Percentiles rank a stretch among this genome's conserved stretches.
These are phyloP conservation scores for Bretschneidera sinensis DNA, from an alignment of 345 rosid species.

Conservation along the genomic window DNA sequence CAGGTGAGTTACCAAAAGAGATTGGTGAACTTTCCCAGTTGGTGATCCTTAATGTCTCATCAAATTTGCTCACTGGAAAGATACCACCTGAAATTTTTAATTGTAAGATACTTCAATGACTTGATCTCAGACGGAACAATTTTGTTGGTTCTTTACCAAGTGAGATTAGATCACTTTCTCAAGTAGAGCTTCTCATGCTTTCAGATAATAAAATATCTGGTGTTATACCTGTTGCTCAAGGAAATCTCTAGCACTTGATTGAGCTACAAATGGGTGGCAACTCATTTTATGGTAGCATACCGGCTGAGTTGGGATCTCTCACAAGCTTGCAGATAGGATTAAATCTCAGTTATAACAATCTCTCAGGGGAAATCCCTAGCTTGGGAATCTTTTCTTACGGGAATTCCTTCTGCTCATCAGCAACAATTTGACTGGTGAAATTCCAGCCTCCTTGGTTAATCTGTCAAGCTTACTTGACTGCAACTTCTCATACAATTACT, in stretches of 20 bases:
- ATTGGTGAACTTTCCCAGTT: slow-evolving; percentile 61
- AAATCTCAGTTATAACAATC: slow-evolving; percentile 81
- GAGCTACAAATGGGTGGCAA: slow-evolving; percentile 92
- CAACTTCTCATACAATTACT: slow-evolving; percentile 77
- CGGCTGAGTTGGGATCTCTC: slow-evolving; percentile 56
- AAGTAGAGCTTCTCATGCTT: slow-evolving; percentile 82
- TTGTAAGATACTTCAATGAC: slow-evolving; percentile 78
- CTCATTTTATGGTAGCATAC: slow-evolving; percentile 53
- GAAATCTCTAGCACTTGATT: slow-evolving; percentile 59
- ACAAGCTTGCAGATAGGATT: slow-evolving; percentile 78
- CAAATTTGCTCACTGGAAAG: slow-evolving; percentile 60
- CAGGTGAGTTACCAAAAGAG: slow-evolving; percentile 64
- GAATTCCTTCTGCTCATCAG: slow-evolving; percentile 66
- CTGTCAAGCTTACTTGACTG: slow-evolving; percentile 70
- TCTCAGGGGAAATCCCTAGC: slow-evolving; percentile 73
- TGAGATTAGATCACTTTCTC: slow-evolving; percentile 58
- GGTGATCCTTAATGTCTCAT: slow-evolving; percentile 70
- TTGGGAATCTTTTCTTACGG: slow-evolving; percentile 60
- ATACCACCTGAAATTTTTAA: slow-evolving; percentile 63
- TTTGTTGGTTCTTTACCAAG: slow-evolving; percentile 55
- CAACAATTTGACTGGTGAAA: slow-evolving; percentile 69
- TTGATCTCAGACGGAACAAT: slow-evolving; percentile 67
- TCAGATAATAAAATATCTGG: slow-evolving; percentile 67
- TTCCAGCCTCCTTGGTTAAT: slow-evolving; percentile 59
- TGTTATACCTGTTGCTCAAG: slow-evolving; percentile 44